phyloP scores from a whole-genome alignment of 2,329 filamentous ascomycete species.

The Beauveria caledonica region DNA sequence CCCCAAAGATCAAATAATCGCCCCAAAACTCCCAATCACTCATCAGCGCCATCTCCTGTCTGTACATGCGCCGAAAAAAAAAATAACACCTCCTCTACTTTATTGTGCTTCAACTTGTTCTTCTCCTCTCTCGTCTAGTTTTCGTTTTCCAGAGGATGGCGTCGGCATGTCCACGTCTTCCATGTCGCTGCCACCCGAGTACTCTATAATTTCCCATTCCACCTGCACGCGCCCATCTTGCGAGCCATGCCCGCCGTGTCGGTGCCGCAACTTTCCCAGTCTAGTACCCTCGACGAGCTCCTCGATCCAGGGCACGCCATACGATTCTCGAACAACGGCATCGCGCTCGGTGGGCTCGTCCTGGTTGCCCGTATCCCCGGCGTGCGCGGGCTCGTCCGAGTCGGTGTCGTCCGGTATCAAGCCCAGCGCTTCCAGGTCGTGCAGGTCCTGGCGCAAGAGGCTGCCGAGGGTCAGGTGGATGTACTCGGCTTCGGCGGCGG shows the following conservation, averaged over 20 bases:
- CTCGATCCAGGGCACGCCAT: slow-evolving; percentile 80
- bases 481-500: slow-evolving; percentile 61
- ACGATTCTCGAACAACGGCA: slow-evolving; percentile 43
- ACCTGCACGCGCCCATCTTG: slow-evolving; percentile 58
- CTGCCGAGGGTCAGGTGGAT: slow-evolving; percentile 79
- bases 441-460: slow-evolving; percentile 61
- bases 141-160: slow-evolving; percentile 40
- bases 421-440: slow-evolving; percentile 64
- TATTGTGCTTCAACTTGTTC: not conserved
- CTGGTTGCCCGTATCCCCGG: slow-evolving; percentile 19
- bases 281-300: slow-evolving; percentile 68
- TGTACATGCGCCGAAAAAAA: not conserved
- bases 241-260: slow-evolving; percentile 44
- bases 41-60: not conserved
- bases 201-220: slow-evolving; percentile 82
- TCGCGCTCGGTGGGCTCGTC: slow-evolving; percentile 18
- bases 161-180: slow-evolving; percentile 29
- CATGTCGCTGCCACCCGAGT: slow-evolving; percentile 37
- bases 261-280: slow-evolving; percentile 59
- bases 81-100: not conserved
- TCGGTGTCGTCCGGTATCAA: slow-evolving; percentile 48
- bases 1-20: not conserved
- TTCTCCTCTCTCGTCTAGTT: slow-evolving; percentile 27
- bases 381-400: slow-evolving; percentile 20
- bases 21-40: not conserved